A percentile compares a stretch with the other conserved stretches of the same genome.
These are phyloP conservation scores for Halophytophthora batemanensis DNA, from an alignment of 352 stramenopile species.

Conservation along the genomic window DNA sequence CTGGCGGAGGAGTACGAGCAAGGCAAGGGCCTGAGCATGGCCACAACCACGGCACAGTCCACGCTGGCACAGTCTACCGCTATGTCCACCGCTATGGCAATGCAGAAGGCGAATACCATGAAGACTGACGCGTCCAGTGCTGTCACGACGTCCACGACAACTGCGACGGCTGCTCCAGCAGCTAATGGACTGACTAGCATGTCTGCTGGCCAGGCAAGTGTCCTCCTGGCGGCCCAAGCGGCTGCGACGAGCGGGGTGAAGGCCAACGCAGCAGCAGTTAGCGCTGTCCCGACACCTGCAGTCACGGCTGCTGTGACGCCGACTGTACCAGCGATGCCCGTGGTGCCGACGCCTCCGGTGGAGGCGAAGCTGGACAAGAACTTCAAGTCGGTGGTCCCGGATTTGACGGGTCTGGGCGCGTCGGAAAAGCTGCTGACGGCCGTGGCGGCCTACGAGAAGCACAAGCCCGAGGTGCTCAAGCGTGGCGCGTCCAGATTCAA, in stretches of 20 bases:
- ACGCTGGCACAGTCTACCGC: slow-evolving; percentile 20
- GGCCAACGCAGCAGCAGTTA: slow-evolving; percentile 9
- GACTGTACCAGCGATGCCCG: background rate
- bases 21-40: slow-evolving; percentile 45
- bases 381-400: slow-evolving; percentile 69
- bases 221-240: slow-evolving; percentile 7
- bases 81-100: slow-evolving; percentile 19
- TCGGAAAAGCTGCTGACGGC: slow-evolving; percentile 79
- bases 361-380: slow-evolving; percentile 36
- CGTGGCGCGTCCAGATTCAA: slow-evolving; percentile 56
- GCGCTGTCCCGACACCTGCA: slow-evolving; percentile 2
- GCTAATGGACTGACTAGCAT: slow-evolving; percentile 6
- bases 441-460: slow-evolving; percentile 79
- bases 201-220: slow-evolving; percentile 5
- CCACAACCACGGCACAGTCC: slow-evolving; percentile 20
- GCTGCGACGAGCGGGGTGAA: slow-evolving; percentile 10
- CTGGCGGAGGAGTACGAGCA: slow-evolving; percentile 78
- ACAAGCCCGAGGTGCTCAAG: slow-evolving; percentile 77
- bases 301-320: slow-evolving; percentile 1
- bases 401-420: slow-evolving; percentile 66
- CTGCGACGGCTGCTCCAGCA: slow-evolving; percentile 11
- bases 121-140: slow-evolving; percentile 25
- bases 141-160: slow-evolving; percentile 11
- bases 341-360: slow-evolving; percentile 13
- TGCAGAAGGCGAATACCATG: slow-evolving; percentile 38